phyloP scores from a whole-genome alignment of 441 rosid species.

The Mallotus japonicus region DNA sequence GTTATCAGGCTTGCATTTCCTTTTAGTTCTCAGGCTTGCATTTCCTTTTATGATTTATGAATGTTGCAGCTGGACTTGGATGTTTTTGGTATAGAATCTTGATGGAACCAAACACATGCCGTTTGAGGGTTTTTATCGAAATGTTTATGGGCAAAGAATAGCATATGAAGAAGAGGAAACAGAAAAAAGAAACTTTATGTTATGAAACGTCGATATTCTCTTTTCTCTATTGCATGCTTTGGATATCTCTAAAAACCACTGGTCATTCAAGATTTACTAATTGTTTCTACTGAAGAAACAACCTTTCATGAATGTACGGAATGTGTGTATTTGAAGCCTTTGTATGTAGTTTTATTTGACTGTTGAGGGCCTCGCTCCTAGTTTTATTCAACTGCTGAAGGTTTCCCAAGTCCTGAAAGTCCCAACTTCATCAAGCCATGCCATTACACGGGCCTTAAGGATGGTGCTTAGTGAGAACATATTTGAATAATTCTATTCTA shows the following conservation, averaged over 20 bases:
- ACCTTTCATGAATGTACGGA: neutral
- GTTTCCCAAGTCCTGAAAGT: neutral
- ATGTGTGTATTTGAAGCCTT: conserved; percentile 1
- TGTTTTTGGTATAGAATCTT: neutral
- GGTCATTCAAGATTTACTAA: neutral
- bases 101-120: neutral
- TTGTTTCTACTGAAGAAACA: neutral
- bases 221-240: neutral
- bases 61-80: too few relatives aligned
- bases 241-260: neutral
- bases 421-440: conserved; percentile 6
- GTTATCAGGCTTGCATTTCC: neutral
- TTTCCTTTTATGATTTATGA: neutral
- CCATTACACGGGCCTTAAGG: neutral
- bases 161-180: neutral
- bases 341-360: neutral
- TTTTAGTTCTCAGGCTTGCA: neutral
- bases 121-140: neutral
- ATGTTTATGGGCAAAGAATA: neutral
- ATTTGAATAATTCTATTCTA: neutral
- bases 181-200: neutral
- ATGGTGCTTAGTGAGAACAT: neutral
- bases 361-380: neutral
- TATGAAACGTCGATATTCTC: neutral
- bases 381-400: conserved; percentile 5